phyloP scores from a whole-genome alignment of 805 yeast species.

The Candida nanaspora region DNA sequence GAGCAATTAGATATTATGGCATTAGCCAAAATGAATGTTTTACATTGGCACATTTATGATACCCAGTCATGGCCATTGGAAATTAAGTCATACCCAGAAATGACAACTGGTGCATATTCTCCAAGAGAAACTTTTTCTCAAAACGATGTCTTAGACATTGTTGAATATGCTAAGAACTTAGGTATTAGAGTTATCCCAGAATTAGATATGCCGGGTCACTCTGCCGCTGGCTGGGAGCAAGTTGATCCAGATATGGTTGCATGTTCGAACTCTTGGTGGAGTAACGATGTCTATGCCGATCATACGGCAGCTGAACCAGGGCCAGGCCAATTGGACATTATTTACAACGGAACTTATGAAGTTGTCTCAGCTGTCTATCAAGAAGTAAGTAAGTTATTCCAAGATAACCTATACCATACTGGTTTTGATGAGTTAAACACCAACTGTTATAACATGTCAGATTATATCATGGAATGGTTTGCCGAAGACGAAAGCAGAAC shows the following conservation, averaged over 20 bases:
- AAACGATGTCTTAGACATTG: conserved; percentile 21
- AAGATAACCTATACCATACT: conserved; percentile 33
- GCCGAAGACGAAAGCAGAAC: conserved; percentile 18
- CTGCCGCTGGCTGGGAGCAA: conserved; percentile 31
- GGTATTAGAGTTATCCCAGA: conserved; percentile 38
- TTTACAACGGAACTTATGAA: conserved; percentile 25
- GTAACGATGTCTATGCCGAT: conserved; percentile 15
- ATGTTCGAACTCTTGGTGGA: conserved; percentile 27
- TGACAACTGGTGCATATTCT: conserved; percentile 33
- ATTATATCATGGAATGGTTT: conserved; percentile 22
- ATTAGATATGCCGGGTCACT: conserved; percentile 35
- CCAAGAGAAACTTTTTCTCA: conserved; percentile 22
- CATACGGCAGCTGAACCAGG: conserved; percentile 31
- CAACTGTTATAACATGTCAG: conserved; percentile 27
- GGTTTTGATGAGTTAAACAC: conserved; percentile 33
- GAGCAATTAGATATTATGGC: conserved; percentile 33
- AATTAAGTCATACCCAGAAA: conserved; percentile 26
- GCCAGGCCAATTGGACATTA: conserved; percentile 33
- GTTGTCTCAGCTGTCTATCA: conserved; percentile 26
- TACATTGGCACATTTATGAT: conserved; percentile 36
- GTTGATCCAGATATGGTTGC: conserved; percentile 25
- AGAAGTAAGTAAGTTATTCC: conserved; percentile 26
- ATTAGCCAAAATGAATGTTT: conserved; percentile 29
- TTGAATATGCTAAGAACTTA: conserved; percentile 25
- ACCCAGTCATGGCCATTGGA: conserved; percentile 35